Percentiles rank a stretch among this genome's conserved stretches.
Evolutionary conservation across 1,284 basidiomycete genomes (phyloP).

Genomic region (Megacollybia platyphylla): DNA sequence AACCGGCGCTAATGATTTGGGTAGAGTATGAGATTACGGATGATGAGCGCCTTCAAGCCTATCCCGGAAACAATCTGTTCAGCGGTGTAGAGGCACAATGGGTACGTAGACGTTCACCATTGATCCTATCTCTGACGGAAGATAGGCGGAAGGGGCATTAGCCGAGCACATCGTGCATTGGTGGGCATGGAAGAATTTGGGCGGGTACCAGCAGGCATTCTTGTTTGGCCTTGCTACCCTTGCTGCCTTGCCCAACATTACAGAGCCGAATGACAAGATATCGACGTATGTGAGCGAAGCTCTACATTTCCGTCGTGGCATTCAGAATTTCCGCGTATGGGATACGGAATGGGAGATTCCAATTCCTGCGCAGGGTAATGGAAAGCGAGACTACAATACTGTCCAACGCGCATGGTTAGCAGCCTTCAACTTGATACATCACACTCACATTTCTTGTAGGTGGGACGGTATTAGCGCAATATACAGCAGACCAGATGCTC

Average conservation of each 20-base stretch:
- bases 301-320: slow-evolving; percentile 8
- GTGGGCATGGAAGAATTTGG: background rate
- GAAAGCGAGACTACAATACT: slow-evolving; percentile 4
- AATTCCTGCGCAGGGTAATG: slow-evolving; percentile 4
- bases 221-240: background rate
- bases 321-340: slow-evolving; percentile 7
- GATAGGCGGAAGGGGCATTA: background rate
- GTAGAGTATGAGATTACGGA: background rate
- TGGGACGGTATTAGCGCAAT: slow-evolving; percentile 7
- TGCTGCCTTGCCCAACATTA: background rate
- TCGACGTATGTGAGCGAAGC: slow-evolving; percentile 4
- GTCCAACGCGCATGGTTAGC: slow-evolving; percentile 8
- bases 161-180: background rate
- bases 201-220: background rate
- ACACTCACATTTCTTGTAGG: background rate
- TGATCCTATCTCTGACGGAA: background rate
- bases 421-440: background rate
- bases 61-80: background rate
- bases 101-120: background rate
- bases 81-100: background rate
- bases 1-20: background rate
- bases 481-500: slow-evolving; percentile 3
- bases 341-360: slow-evolving; percentile 8
- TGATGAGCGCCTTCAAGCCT: background rate
- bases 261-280: background rate